phyloP scores from a whole-genome alignment of 2,329 filamentous ascomycete species.

The Fusarium sarcochroum region DNA sequence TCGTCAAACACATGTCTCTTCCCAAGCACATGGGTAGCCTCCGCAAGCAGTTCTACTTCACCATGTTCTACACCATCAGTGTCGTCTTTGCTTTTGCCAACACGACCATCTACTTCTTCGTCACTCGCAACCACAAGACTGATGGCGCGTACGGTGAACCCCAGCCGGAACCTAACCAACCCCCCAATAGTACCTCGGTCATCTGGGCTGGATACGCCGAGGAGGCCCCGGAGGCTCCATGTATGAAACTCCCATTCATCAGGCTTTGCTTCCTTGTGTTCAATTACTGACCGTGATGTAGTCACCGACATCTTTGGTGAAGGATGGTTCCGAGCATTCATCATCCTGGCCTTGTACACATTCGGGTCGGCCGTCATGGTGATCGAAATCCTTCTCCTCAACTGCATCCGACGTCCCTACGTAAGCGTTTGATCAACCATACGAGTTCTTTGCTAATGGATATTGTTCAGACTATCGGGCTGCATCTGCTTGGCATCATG shows the following conservation, averaged over 20 bases:
- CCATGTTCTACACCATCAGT: slow-evolving; percentile 63
- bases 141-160: slow-evolving; percentile 25
- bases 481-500: slow-evolving; percentile 60
- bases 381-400: slow-evolving; percentile 63
- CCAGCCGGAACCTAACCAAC: slow-evolving; percentile 10
- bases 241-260: slow-evolving; percentile 31
- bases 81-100: slow-evolving; percentile 66
- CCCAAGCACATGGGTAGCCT: slow-evolving; percentile 58
- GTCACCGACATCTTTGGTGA: slow-evolving; percentile 64
- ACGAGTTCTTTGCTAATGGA: slow-evolving; percentile 19
- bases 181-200: slow-evolving; percentile 20
- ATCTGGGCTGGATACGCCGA: slow-evolving; percentile 20
- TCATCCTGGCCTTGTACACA: slow-evolving; percentile 62
- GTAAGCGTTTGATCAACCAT: slow-evolving; percentile 52
- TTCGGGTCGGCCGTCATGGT: slow-evolving; percentile 60
- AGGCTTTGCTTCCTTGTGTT: slow-evolving; percentile 27
- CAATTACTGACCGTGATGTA: slow-evolving; percentile 45
- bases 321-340: slow-evolving; percentile 63
- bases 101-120: slow-evolving; percentile 65
- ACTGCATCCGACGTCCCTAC: slow-evolving; percentile 66
- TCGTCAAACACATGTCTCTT: slow-evolving; percentile 61
- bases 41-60: slow-evolving; percentile 63
- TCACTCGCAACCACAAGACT: slow-evolving; percentile 53
- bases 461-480: slow-evolving; percentile 58
- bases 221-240: slow-evolving; percentile 39